Conservation (phyloP, 2,329 filamentous ascomycete species). For the Neonectria magnoliae region DNA sequence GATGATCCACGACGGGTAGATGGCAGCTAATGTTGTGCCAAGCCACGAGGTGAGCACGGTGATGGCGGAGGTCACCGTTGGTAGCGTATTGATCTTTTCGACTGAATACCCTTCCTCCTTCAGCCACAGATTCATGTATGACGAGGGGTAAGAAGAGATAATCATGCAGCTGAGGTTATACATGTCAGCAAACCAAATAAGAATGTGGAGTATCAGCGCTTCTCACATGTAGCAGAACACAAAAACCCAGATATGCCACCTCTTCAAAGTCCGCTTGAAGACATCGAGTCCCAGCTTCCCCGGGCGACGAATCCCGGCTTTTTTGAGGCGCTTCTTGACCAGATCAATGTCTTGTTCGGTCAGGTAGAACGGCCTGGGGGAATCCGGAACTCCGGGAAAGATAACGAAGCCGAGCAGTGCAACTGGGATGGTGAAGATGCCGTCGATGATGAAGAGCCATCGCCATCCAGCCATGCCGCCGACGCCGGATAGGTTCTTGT, state of each 20-base stretch:
- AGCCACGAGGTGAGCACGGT: conserved; percentile 42
- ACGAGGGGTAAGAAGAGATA: conserved; percentile 40
- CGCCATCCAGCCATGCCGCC: conserved; percentile 59
- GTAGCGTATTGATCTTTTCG: conserved; percentile 42
- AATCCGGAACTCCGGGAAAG: conserved; percentile 21
- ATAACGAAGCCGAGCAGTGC: conserved; percentile 20
- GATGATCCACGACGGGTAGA: conserved; percentile 18
- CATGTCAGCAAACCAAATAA: conserved; percentile 21
- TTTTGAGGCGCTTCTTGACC: conserved; percentile 16
- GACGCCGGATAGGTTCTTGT: conserved; percentile 48
- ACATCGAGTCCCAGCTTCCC: conserved; percentile 11
- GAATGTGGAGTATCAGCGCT: background rate
- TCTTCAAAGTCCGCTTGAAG: background rate
- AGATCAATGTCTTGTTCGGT: conserved; percentile 8
- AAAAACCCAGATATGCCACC: conserved; percentile 23
- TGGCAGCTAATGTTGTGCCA: conserved; percentile 36
- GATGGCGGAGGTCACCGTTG: conserved; percentile 42
- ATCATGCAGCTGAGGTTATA: conserved; percentile 33
- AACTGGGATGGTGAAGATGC: conserved; percentile 17
- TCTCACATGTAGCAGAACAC: conserved; percentile 38
- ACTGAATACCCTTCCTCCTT: conserved; percentile 35
- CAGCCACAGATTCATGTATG: conserved; percentile 45
- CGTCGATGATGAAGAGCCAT: conserved; percentile 37
- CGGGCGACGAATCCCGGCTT: conserved; percentile 12
- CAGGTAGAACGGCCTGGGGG: conserved; percentile 8